Evolutionary conservation across 2,329 filamentous ascomycete genomes (phyloP).

Genomic region (Penicillium thymicola): DNA sequence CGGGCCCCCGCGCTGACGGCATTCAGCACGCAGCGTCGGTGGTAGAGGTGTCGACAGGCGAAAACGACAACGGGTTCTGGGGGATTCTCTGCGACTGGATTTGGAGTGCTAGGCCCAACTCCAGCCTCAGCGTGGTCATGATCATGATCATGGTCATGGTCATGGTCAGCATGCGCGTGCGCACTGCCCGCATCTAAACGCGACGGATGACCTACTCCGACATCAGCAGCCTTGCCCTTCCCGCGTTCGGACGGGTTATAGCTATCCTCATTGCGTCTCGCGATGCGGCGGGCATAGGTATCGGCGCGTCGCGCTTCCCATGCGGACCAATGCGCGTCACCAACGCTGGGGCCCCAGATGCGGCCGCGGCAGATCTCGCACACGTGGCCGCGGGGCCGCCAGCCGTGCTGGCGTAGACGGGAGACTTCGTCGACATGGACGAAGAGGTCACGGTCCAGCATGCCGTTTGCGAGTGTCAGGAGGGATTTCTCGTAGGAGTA

Average conservation of each 20-base stretch:
- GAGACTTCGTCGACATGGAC: conserved; percentile 73
- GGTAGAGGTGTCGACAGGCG: conserved; percentile 50
- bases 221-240: conserved; percentile 41
- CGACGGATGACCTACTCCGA: conserved; percentile 18
- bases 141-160: conserved; percentile 3
- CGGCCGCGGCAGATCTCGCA: conserved; percentile 82
- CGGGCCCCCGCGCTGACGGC: conserved; percentile 12
- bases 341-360: conserved; percentile 85
- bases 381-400: conserved; percentile 79
- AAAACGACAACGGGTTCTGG: conserved; percentile 43
- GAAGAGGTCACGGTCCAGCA: conserved; percentile 87
- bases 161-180: background rate
- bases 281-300: conserved; percentile 29
- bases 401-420: conserved; percentile 74
- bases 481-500: conserved; percentile 95
- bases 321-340: conserved; percentile 70
- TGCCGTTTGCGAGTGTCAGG: conserved; percentile 75
- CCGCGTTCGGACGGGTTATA: conserved; percentile 31
- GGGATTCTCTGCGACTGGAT: background rate
- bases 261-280: conserved; percentile 28
- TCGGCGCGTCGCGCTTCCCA: conserved; percentile 64
- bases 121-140: background rate
- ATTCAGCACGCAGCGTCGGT: conserved; percentile 44
- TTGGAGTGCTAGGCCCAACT: background rate
- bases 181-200: conserved; percentile 13